Base-by-base conservation (phyloP, 2,329 filamentous ascomycete species). In the Nigrospora oryzae region DNA sequence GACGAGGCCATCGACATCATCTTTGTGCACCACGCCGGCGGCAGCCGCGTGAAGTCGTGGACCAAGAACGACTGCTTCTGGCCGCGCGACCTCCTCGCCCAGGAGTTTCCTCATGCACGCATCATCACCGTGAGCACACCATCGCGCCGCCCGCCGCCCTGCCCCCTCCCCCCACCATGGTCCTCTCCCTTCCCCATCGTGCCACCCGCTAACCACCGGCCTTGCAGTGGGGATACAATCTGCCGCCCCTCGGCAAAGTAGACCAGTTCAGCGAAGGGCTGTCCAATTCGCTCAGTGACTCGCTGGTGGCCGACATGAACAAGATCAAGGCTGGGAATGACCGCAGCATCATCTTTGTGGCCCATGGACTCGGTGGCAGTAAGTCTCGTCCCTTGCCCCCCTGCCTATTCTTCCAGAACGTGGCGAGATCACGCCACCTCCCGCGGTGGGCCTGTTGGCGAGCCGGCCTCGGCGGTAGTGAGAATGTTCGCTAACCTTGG, bases 321-420 rank as follows among this genome's bases (percentile, higher is more conserved):
- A 40, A 32, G 40, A 30, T 44, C 13, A 36, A n/a, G 10, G 8
- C 10, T 8, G 15, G 13, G 11, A 19, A 36, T 16, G 39, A 34
- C 16, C 33, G 42, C 5, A 19, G 40, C 15, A 38, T 47, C 23
- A 38, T 47, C 33, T 47, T 47, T 19, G 42, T 47, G n/a, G 45
- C 41, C 16, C 45, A 47, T 12, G 42, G 45, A 15, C 38, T 47
- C 13, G 45, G 45, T 17, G 45, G 45, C 15, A 15, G 31, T 23
- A 34, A 11, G 10, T 36, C 13, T 42, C 7, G 23, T 28, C 23
- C 23, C 23, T 28, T 28, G 23, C 23, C 10, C 23, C 23, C 5
- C 10, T 28, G 23, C 23, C 23, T 7, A 7, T 2, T 7, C 23
- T 10, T 28, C 8, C 23, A 7, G 23, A 28, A 2, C 23, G 8